phyloP scores from a whole-genome alignment of 1,284 basidiomycete species.

The Moesziomyces sp. region DNA sequence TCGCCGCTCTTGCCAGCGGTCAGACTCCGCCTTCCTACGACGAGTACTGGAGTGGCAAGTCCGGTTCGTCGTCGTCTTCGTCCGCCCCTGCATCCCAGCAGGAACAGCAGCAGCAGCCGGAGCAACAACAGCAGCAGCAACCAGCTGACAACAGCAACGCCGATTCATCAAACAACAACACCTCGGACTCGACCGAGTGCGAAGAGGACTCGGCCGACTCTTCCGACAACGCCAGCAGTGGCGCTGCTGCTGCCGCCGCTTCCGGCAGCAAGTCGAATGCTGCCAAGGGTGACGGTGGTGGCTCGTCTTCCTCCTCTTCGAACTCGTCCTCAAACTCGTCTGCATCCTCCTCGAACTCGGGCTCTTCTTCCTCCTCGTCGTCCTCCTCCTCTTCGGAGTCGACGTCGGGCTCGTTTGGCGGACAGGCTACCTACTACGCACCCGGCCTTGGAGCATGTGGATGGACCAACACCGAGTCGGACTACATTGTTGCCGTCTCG shows the following conservation, averaged over 20 bases:
- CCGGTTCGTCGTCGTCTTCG: slow-evolving; percentile 58
- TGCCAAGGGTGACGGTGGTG: slow-evolving; percentile 5
- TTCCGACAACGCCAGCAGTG: slow-evolving; percentile 3
- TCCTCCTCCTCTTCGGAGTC: slow-evolving; percentile 65
- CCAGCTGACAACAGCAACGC: background rate
- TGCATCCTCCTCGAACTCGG: slow-evolving; percentile 55
- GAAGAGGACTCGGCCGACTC: slow-evolving; percentile 13
- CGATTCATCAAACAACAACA: slow-evolving; percentile 13
- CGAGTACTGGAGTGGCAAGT: slow-evolving; percentile 41
- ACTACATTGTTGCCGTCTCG: slow-evolving; percentile 63
- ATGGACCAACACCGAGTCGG: slow-evolving; percentile 43
- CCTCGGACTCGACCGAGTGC: slow-evolving; percentile 24
- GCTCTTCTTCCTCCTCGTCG: slow-evolving; percentile 60
- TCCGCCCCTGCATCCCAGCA: slow-evolving; percentile 14
- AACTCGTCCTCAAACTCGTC: slow-evolving; percentile 42
- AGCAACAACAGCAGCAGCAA: slow-evolving; percentile 1
- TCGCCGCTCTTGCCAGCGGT: slow-evolving; percentile 43
- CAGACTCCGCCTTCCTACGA: slow-evolving; percentile 49
- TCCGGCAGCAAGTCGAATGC: slow-evolving; percentile 36
- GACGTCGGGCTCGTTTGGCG: slow-evolving; percentile 61
- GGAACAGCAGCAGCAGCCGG: slow-evolving; percentile 5
- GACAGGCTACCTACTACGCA: slow-evolving; percentile 62
- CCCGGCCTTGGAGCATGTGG: slow-evolving; percentile 63
- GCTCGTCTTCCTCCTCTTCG: slow-evolving; percentile 57
- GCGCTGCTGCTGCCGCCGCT: slow-evolving; percentile 22